Base-by-base conservation (phyloP, 202 grass and related monocot species). In the Carex arenaria region DNA sequence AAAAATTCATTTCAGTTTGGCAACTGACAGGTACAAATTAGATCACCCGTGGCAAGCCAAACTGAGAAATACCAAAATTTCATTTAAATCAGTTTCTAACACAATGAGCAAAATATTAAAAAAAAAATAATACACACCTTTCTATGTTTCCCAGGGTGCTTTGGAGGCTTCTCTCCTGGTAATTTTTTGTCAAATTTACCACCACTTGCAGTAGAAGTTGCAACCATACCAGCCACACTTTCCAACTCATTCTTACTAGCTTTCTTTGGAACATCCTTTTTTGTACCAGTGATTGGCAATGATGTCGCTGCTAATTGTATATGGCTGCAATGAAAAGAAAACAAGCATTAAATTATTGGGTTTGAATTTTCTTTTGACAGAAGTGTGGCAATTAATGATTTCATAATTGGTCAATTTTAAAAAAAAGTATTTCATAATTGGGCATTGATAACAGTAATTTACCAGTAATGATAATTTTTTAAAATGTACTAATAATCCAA, bases 121-220 rank as follows among this genome's bases (percentile, higher is more conserved):
- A 69, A 38, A 15, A 15, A 12, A 47, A 85, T 9, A 55, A 76
- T 55, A 47, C 78, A 59, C 87, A 92, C 96, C 93, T 93, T 94
- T 87, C 93, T 88, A 77, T 92, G 86, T 88, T 99, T 99, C 71
- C 96, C 96, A 67, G 83, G 6, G 12, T 99, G 90, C 85, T 96
- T 99, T 17, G 79, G 89, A 82, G 93, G 88, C 81, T 94, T 94
- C 85, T 99, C 96, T 62, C 93, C 96, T 17, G 91, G 89, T 23
- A 99, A 86, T 79, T 99, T 96, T 75, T 94, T 85, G 53, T 99
- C 93, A 34, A 94, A 99, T 76, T 99, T 99, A 8, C 97, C 97
- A 82, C 91, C 93, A n/a, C 93, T 99, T 80, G 97, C 97, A 36
- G 97, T 96, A 81, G 97, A 91, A 4, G 97, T 88, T 10, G 89